Conservation (phyloP, 176 grass and related monocot species). For the Oryza meridionalis region DNA sequence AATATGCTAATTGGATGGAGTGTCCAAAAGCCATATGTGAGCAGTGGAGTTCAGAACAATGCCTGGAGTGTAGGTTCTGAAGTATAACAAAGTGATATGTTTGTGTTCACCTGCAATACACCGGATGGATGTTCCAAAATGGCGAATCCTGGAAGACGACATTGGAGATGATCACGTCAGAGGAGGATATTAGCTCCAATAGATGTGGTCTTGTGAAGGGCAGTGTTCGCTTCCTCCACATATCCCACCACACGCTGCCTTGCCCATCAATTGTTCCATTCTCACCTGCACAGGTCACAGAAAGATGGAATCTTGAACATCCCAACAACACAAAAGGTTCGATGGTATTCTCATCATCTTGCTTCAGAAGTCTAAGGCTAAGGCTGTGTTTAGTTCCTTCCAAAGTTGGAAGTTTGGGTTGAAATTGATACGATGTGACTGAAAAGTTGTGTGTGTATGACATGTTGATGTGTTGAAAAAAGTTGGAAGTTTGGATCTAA, state of each 20-base stretch:
- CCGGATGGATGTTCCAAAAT: constrained; percentile 90
- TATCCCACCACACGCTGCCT: constrained; percentile 80
- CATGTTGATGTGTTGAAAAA: too few relatives aligned
- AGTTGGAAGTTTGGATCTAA: too few relatives aligned
- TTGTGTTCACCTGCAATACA: constrained; percentile 64
- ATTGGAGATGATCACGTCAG: constrained; percentile 64
- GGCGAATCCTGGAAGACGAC: constrained; percentile 78
- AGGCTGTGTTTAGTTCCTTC: too few relatives aligned
- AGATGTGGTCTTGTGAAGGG: constrained; percentile 71
- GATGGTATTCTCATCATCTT: background rate
- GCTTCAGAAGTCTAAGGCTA: background rate
- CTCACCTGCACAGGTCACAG: constrained; percentile 43
- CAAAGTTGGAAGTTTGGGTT: too few relatives aligned
- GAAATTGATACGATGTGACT: too few relatives aligned
- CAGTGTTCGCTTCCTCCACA: constrained; percentile 77
- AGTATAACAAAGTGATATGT: background rate
- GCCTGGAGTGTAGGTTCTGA: background rate
- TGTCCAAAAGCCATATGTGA: background rate
- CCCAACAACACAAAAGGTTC: background rate
- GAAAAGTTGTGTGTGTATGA: too few relatives aligned
- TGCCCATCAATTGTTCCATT: constrained; percentile 89
- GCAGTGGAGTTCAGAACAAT: background rate
- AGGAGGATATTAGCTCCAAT: constrained; percentile 73
- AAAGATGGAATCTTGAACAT: background rate
- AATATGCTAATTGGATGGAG: background rate